A percentile compares a stretch with the other conserved stretches of the same genome.
Conservation (phyloP, 2,329 filamentous ascomycete genomes). For the Pseudonectria foliicola region DNA sequence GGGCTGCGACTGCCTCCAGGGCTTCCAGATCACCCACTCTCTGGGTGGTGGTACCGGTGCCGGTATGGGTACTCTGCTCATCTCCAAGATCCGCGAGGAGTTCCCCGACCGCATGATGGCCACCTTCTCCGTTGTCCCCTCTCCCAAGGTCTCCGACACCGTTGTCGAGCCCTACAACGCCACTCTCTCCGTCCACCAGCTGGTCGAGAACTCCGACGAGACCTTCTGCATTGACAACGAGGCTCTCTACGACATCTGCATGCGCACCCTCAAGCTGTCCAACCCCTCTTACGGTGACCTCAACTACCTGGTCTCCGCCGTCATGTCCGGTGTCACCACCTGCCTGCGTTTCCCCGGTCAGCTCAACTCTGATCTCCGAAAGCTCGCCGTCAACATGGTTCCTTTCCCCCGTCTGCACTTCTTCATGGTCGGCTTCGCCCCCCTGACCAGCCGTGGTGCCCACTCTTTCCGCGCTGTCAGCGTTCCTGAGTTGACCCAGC, state of each 20-base stretch:
- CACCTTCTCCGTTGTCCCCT: conserved; percentile 97
- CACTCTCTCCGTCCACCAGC: conserved; percentile 96
- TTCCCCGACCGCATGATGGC: conserved; percentile 99
- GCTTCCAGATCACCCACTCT: conserved; percentile 99
- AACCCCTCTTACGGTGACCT: conserved; percentile 98
- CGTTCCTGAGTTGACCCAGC: conserved; percentile 97
- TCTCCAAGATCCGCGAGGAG: conserved; percentile 99
- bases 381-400: conserved; percentile 99
- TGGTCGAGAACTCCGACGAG: conserved; percentile 99
- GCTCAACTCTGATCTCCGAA: conserved; percentile 99
- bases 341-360: conserved; percentile 99
- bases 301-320: conserved; percentile 98
- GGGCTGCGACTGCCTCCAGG: conserved; percentile 98
- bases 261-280: conserved; percentile 97
- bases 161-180: conserved; percentile 99
- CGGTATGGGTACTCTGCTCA: conserved; percentile 98
- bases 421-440: conserved; percentile 99
- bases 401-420: conserved; percentile 99
- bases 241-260: conserved; percentile 99
- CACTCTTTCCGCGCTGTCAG: conserved; percentile 96
- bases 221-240: conserved; percentile 99
- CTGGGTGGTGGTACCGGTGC: conserved; percentile 99
- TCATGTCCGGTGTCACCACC: conserved; percentile 99
- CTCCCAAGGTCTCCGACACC: conserved; percentile 98
- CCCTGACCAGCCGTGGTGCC: conserved; percentile 78